Conservation (phyloP, 805 yeast species). For the Candida verbasci region DNA sequence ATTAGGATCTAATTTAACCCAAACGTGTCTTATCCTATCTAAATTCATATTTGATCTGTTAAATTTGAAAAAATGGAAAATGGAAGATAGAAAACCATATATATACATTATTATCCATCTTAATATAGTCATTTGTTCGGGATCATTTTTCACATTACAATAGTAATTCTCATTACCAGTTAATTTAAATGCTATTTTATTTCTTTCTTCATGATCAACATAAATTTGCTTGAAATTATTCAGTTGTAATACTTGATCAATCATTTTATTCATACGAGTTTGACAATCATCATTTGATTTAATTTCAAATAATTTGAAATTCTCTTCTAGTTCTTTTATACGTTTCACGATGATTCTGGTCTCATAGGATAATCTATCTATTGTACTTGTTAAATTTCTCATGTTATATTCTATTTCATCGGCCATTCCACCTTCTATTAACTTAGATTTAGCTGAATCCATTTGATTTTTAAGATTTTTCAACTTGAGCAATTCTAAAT, state of each 20-base stretch:
- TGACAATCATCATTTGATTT: conserved; percentile 25
- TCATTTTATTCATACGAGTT: conserved; percentile 19
- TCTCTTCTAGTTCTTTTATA: conserved; percentile 37
- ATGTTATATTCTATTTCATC: conserved; percentile 24
- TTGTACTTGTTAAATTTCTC: conserved; percentile 25
- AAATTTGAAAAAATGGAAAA: conserved; percentile 33
- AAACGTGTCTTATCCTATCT: conserved; percentile 35
- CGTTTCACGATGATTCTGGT: conserved; percentile 37
- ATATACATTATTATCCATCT: conserved; percentile 24
- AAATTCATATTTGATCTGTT: conserved; percentile 40
- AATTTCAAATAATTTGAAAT: conserved; percentile 21
- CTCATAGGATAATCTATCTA: conserved; percentile 37
- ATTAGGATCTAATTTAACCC: conserved; percentile 39
- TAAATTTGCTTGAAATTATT: conserved; percentile 28
- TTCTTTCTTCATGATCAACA: conserved; percentile 23
- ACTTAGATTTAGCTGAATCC: conserved; percentile 17
- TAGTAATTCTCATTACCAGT: conserved; percentile 17
- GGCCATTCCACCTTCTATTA: conserved; percentile 27
- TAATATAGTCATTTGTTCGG: conserved; percentile 11
- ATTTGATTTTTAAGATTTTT: conserved; percentile 23
- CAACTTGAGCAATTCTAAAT: conserved; percentile 26
- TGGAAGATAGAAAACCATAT: conserved; percentile 27
- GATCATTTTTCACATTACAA: not conserved
- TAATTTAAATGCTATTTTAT: conserved; percentile 20
- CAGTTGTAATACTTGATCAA: conserved; percentile 25